Base-by-base conservation (phyloP, 371 early-diverging fungal genomes). In the Rhizopus microsporus region DNA sequence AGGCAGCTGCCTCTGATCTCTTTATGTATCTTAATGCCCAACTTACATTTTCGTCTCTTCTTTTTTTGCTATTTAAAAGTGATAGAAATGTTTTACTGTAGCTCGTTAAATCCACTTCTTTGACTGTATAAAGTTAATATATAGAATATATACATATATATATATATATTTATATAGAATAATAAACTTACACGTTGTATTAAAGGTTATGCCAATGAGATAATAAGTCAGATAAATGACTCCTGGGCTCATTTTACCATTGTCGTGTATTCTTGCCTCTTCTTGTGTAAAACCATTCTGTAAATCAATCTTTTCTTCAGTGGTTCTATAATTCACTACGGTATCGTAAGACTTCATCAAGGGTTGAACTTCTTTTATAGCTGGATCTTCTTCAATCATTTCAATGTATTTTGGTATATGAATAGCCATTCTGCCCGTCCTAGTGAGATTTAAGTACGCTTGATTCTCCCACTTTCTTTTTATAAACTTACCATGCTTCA, bases 381-480 rank as follows among this genome's bases (percentile, higher is more conserved):
- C 35, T 6, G 51, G 57, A 3, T 31, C 43, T 6, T 30, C 16
- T 59, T 74, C 71, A 8, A 74, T 33, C 16, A 72, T 40, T 12
- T 63, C 44, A 2, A 74, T 12, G 0, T 74, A 59, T 9, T 56
- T 58, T 8, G 78, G 71, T 52, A 77, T 64, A 40, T 51, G 23
- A 15, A 46, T 42, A 4, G 70, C 63, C 68, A 77, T 72, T 47
- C 63, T 74, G 9, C 70, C 39, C 23, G 53, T 63, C 76, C 76
- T 77, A 54, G 1, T 15, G 13, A 23, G 23, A 23, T 23, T 23
- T 23, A 39, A 10, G 13, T 39, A 39, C 10, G 39, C 10, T 39
- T 8, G 13, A 2, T 39, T 8, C 39, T 39, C 2, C 23, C 23
- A 23, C 23, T 12, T 34, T 49, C 7, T 34, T 38, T 46, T 55